Evolutionary conservation across 768 basidiomycete genomes (phyloP).

Genomic region (Pholiota conissans): DNA sequence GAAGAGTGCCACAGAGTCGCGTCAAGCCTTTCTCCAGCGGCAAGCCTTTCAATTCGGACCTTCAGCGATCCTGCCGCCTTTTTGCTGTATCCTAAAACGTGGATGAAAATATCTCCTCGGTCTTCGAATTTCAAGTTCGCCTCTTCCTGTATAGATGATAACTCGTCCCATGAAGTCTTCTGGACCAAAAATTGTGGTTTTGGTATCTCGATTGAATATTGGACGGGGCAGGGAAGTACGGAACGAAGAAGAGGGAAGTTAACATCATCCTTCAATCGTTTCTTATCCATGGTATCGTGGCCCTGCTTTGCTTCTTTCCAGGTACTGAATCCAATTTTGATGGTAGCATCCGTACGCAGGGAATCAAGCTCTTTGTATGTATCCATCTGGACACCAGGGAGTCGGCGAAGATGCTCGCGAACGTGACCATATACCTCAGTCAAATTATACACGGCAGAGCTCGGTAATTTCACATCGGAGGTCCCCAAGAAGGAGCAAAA

Average conservation of each 20-base stretch:
- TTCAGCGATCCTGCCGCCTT: constrained; percentile 56
- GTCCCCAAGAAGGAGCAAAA: constrained; percentile 27
- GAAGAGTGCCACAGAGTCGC: constrained; percentile 51
- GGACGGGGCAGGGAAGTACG: constrained; percentile 46
- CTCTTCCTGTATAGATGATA: constrained; percentile 40
- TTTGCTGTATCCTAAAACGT: constrained; percentile 51
- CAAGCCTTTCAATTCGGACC: constrained; percentile 57
- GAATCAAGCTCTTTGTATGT: constrained; percentile 15
- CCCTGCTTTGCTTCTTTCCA: constrained; percentile 49
- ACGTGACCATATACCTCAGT: constrained; percentile 4
- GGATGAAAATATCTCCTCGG: constrained; percentile 35
- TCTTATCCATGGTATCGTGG: constrained; percentile 33
- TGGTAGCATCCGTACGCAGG: constrained; percentile 16
- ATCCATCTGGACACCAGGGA: constrained; percentile 16
- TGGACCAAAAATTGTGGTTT: constrained; percentile 52
- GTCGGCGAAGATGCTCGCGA: constrained; percentile 2
- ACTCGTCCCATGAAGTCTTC: constrained; percentile 45
- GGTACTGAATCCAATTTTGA: constrained; percentile 46
- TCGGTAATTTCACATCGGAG: constrained; percentile 13
- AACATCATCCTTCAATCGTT: constrained; percentile 6
- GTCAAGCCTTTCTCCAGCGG: constrained; percentile 47
- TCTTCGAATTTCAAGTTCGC: constrained; percentile 26
- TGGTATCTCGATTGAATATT: constrained; percentile 51
- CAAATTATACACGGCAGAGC: constrained; percentile 7
- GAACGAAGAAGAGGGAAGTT: constrained; percentile 36